These are phyloP conservation scores for Botrytis tulipae DNA, from an alignment of 2,329 filamentous ascomycete species.

Conservation along the genomic window DNA sequence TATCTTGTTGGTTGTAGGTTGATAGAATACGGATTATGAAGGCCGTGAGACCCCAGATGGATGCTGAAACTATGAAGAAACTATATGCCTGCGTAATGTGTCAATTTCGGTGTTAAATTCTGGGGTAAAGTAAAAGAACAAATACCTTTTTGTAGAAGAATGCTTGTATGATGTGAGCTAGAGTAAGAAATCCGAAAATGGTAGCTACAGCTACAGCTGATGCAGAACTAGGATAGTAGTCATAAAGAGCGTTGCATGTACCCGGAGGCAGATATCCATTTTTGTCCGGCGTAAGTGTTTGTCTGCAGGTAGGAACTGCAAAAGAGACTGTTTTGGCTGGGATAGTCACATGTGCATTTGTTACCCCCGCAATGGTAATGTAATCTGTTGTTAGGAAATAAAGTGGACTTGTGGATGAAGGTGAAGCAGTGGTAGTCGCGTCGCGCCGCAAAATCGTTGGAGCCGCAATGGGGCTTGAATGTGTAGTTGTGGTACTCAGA, in stretches of 20 bases:
- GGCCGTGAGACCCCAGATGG: slow-evolving; percentile 43
- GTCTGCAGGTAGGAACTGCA: slow-evolving; percentile 19
- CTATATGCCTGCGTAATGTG: background rate
- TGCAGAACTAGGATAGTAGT: slow-evolving; percentile 42
- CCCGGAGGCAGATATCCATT: slow-evolving; percentile 36
- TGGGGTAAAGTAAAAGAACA: background rate
- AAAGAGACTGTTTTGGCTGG: slow-evolving; percentile 19
- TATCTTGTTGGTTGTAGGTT: slow-evolving; percentile 41
- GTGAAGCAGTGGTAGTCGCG: background rate
- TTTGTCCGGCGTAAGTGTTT: slow-evolving; percentile 19
- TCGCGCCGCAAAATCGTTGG: background rate
- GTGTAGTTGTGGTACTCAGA: background rate
- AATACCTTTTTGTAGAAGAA: slow-evolving; percentile 39
- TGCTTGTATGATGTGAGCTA: slow-evolving; percentile 41
- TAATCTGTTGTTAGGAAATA: slow-evolving; percentile 23
- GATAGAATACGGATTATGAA: slow-evolving; percentile 44
- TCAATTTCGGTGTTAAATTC: background rate
- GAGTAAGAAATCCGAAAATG: slow-evolving; percentile 40
- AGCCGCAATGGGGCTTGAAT: background rate
- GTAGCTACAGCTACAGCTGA: slow-evolving; percentile 41
- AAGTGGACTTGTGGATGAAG: background rate
- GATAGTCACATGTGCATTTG: slow-evolving; percentile 20
- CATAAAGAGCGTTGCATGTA: slow-evolving; percentile 40
- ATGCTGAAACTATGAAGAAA: slow-evolving; percentile 41
- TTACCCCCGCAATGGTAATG: slow-evolving; percentile 20